Percentiles rank a stretch among this genome's conserved stretches.
phyloP scores from a whole-genome alignment of 257 asterid genomes.

The Pogostemon cablin region DNA sequence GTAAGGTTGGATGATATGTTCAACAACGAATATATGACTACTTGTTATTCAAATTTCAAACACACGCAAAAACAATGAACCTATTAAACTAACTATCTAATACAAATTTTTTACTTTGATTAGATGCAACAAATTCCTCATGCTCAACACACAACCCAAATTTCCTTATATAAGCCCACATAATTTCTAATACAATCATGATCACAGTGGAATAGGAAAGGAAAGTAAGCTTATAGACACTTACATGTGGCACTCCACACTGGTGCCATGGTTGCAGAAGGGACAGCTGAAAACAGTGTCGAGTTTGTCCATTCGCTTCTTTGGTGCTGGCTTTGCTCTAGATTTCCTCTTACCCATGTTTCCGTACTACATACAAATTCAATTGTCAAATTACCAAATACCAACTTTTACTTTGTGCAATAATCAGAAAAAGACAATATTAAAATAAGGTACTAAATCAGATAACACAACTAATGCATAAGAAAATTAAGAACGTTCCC shows the following conservation, averaged over 20 bases:
- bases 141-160: background rate
- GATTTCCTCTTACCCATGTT: conserved; percentile 97
- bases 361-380: conserved; percentile 20
- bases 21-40: conserved; percentile 14
- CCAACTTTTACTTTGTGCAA: background rate
- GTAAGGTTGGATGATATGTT: background rate
- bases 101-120: background rate
- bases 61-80: background rate
- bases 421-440: background rate
- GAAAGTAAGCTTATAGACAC: conserved; percentile 21
- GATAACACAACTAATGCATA: background rate
- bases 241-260: conserved; percentile 93
- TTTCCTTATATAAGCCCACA: background rate
- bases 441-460: background rate
- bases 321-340: conserved; percentile 87
- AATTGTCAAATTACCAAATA: conserved; percentile 22
- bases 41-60: background rate
- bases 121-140: background rate
- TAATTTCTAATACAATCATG: background rate
- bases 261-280: conserved; percentile 87
- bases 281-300: conserved; percentile 97
- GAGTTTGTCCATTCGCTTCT: conserved; percentile 93
- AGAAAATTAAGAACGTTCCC: background rate
- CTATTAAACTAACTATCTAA: conserved; percentile 2
- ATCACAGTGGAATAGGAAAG: conserved; percentile 7